Evolutionary conservation across 768 basidiomycete species (phyloP), one percentile per base, ranked within the genome.

Genomic region (Royoungia palumana): DNA sequence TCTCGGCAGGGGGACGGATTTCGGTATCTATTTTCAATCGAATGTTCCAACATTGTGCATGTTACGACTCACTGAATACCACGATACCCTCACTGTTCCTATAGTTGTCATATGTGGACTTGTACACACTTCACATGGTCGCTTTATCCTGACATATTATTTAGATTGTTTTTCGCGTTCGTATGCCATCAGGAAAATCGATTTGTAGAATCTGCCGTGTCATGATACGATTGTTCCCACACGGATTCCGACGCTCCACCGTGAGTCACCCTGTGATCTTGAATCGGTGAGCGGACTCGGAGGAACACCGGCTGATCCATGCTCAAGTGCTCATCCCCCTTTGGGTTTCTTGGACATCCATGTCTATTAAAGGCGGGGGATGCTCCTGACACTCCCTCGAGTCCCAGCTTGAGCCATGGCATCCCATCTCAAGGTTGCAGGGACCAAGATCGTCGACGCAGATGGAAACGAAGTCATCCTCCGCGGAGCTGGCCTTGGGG

Each of bases 401-500:
- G 25, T 17, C 30, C 35, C 39, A 16, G 16, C 22, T 45, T 44
- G 50, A 45, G 19, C 4, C 40, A 63, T 65, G 60, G 38, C 49
- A 21, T 77, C 80, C 51, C 74, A 75, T 49, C 68, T 85, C 42
- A 78, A 71, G 54, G 76, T 84, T 13, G 71, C 73, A 49, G 83
- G 82, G 35, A 80, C 78, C 14, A 80, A 78, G 53, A 70, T 87
- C 56, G 76, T 84, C 50, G 76, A 85, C 58, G 74, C 73, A 43
- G 63, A 77, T 32, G 80, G 75, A 34, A 72, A 80, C 17, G 75
- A 82, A 54, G 71, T 85, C 50, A 72, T 84, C 49, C 73, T 87
- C 45, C 72, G 82, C 38, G 88, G 88, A 19, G 87, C 87, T 46
- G 85, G 87, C n/a, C 70, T 89, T 19, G 87, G 87, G 53, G 87